phyloP scores from a whole-genome alignment of 495 filamentous ascomycete species.

The Cryomyces minteri region DNA sequence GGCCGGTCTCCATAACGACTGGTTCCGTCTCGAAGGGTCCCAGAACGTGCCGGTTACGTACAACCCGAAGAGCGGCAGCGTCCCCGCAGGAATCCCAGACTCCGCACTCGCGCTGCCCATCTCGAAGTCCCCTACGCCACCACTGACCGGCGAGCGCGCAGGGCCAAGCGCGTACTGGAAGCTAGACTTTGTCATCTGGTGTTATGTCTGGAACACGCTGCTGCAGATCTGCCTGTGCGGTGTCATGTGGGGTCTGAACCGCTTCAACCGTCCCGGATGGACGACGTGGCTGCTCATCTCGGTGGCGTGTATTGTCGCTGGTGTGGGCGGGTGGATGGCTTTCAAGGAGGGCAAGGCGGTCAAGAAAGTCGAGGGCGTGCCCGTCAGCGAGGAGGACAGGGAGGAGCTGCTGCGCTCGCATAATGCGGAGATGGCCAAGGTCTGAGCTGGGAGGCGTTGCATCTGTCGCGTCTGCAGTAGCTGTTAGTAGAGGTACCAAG shows the following conservation, averaged over 20 bases:
- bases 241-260: conserved; percentile 67
- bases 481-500: too few relatives aligned
- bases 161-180: conserved; percentile 53
- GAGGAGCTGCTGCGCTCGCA: too few relatives aligned
- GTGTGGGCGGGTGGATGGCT: conserved; percentile 46
- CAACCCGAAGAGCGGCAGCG: conserved; percentile 11
- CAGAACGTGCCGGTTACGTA: conserved; percentile 7
- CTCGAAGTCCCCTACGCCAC: conserved; percentile 31
- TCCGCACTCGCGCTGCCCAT: conserved; percentile 33
- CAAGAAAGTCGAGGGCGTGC: conserved; percentile 47
- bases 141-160: conserved; percentile 44
- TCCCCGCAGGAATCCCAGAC: background rate
- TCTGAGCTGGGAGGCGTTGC: too few relatives aligned
- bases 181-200: conserved; percentile 62
- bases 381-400: background rate
- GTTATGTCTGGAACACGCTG: conserved; percentile 57
- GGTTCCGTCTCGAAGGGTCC: conserved; percentile 49
- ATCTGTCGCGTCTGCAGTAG: too few relatives aligned
- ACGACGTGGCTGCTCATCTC: conserved; percentile 56
- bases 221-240: conserved; percentile 49
- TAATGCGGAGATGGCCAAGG: too few relatives aligned
- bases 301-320: conserved; percentile 48
- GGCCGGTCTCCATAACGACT: conserved; percentile 45
- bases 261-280: conserved; percentile 56
- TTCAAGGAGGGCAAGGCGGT: conserved; percentile 43